These are phyloP conservation scores for Candida quercuum DNA, from an alignment of 805 yeast genomes.

Conservation along the genomic window DNA sequence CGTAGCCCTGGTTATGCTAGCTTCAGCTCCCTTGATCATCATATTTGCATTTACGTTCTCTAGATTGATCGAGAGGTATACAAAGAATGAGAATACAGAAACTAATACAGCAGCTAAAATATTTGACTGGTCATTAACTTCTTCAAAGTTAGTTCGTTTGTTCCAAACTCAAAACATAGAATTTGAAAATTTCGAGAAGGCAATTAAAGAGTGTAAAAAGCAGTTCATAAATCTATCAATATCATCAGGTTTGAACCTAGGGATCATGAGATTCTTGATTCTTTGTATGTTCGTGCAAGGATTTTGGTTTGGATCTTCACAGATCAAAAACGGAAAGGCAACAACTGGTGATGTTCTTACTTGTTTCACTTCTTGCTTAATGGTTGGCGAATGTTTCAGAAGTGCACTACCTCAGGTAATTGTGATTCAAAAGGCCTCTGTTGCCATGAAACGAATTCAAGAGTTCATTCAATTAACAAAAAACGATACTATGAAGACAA, in stretches of 20 bases:
- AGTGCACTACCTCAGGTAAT: conserved; percentile 52
- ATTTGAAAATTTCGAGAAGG: conserved; percentile 31
- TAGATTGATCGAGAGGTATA: conserved; percentile 40
- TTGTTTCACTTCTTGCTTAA: conserved; percentile 76
- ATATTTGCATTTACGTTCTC: conserved; percentile 46
- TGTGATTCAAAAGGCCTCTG: conserved; percentile 63
- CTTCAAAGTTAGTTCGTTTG: conserved; percentile 55
- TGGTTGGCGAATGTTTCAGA: conserved; percentile 59
- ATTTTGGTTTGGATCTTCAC: conserved; percentile 81
- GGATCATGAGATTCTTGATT: conserved; percentile 49
- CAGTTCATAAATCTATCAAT: conserved; percentile 41
- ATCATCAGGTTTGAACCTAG: conserved; percentile 49
- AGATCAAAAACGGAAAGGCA: conserved; percentile 48
- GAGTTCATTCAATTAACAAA: conserved; percentile 29
- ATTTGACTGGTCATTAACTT: conserved; percentile 64
- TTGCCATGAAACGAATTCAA: conserved; percentile 52
- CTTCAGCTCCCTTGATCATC: conserved; percentile 65
- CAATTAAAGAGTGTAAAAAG: conserved; percentile 26
- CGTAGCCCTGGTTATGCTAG: conserved; percentile 70
- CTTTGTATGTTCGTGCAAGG: conserved; percentile 84
- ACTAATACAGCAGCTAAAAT: conserved; percentile 54
- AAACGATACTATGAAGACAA: conserved; percentile 5
- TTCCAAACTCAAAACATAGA: conserved; percentile 57
- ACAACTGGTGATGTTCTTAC: conserved; percentile 66
- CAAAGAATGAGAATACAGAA: conserved; percentile 50